Base-by-base conservation (phyloP, 2,329 filamentous ascomycete genomes). In the Tolypocladium ophioglossoides region DNA sequence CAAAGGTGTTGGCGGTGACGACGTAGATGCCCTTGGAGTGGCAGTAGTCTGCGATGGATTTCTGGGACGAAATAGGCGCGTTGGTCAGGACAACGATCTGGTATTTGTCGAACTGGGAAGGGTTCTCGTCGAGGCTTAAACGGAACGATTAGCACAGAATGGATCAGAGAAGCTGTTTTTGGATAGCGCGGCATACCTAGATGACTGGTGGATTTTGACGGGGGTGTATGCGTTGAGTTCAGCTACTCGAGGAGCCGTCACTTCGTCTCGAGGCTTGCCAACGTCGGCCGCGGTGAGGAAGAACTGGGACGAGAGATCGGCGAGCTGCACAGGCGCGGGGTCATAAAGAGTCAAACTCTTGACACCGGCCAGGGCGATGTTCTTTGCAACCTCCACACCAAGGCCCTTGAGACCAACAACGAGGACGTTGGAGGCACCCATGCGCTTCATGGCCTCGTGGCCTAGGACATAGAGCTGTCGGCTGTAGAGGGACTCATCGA, bases 331-430 rank as follows among this genome's bases (percentile, higher is more conserved):
- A 44, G 89, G 89, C 50, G 85, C 83, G 49, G 94, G 92, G 68
- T 99, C 94, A 76, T 91, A 89, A 54, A 99, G 81, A 2, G 92
- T 94, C 62, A 99, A 76, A 67, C 91, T 96, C 80, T 99, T 99
- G 74, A 99, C 94, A 70, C 94, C 94, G 63, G 94, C 94, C 63
- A 99, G 85, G 56, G 94, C 94, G 66, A 99, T 90, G 67, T 99
- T 99, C 81, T 99, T 99, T 66, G 94, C 92, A 64, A 99, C 94
- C 74, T 99, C 94, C 54, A 96, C 92, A 76, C 94, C 94, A 41
- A 99, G 82, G 52, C 94, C 94, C 71, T 94, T 92, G 62, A 97
- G 77, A 59, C 94, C 94, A 58, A 92, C 87, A 54, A 99, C 80
- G 52, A 99, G 87, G 56, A 99, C 83, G 68, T 97, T 95, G 54